phyloP scores from a whole-genome alignment of 75 land plant genomes.

The Sequoia sempervirens region DNA sequence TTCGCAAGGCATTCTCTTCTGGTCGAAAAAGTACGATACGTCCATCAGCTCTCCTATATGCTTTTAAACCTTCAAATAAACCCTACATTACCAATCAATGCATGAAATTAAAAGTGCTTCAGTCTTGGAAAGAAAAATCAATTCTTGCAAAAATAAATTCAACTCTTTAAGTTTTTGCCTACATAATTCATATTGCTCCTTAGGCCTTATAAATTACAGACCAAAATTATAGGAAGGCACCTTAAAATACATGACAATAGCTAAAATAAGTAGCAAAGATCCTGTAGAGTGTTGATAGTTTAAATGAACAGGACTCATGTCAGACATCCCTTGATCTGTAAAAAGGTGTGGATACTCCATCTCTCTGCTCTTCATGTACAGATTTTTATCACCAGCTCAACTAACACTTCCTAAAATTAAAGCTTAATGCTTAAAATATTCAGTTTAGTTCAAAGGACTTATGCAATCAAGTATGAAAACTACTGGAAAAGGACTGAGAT shows the following conservation, averaged over 20 bases:
- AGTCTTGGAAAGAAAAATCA: not conserved
- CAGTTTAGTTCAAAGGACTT: no score
- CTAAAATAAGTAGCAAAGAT: not conserved
- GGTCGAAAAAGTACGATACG: slow-evolving; percentile 64
- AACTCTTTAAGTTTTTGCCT: not conserved
- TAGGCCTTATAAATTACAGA: not conserved
- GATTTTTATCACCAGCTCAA: no score
- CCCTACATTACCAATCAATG: slow-evolving; percentile 29
- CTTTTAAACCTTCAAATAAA: slow-evolving; percentile 77
- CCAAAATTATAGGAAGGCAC: not conserved
- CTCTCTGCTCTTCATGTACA: no score
- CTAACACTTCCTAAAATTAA: no score
- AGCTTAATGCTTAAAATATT: no score
- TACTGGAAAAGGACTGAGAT: no score
- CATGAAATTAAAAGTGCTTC: not conserved
- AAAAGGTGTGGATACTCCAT: no score
- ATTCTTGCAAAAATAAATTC: not conserved
- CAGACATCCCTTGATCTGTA: no score
- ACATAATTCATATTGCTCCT: not conserved
- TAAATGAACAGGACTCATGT: no score
- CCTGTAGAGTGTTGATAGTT: not conserved
- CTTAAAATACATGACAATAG: not conserved
- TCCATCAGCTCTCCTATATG: slow-evolving; percentile 60
- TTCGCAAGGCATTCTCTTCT: slow-evolving; percentile 58
- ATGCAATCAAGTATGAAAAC: no score